These are phyloP conservation scores for Cladobotryum mycophilum DNA, from an alignment of 2,329 filamentous ascomycete species.

Conservation along the genomic window DNA sequence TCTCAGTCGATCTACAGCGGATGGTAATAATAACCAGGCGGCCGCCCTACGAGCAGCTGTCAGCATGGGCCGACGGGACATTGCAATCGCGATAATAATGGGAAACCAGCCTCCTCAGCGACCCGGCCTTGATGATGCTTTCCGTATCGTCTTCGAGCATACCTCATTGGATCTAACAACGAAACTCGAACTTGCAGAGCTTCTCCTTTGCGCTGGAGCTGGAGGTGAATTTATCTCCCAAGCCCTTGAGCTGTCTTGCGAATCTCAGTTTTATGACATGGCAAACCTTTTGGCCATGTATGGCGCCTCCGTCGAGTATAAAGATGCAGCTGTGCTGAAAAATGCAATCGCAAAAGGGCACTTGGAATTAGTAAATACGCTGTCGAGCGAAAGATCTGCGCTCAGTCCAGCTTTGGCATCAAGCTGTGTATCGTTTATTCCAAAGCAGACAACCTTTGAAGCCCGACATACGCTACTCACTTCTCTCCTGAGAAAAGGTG, in stretches of 20 bases:
- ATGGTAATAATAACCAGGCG: conserved; percentile 45
- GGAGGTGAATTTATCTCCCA: conserved; percentile 43
- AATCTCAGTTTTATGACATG: conserved; percentile 48
- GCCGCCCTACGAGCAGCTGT: conserved; percentile 48
- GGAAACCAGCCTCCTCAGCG: conserved; percentile 46
- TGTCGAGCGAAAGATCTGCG: conserved; percentile 39
- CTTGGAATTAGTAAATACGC: conserved; percentile 38
- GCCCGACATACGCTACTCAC: conserved; percentile 39
- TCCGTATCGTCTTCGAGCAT: conserved; percentile 41
- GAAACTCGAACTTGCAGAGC: conserved; percentile 47
- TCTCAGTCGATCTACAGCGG: conserved; percentile 46
- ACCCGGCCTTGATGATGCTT: conserved; percentile 43
- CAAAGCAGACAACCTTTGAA: conserved; percentile 39
- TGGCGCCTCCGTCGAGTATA: conserved; percentile 49
- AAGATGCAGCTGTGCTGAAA: conserved; percentile 44
- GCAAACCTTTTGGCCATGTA: conserved; percentile 46
- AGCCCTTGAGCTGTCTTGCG: conserved; percentile 43
- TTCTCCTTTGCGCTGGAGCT: conserved; percentile 53
- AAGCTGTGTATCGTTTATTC: conserved; percentile 43
- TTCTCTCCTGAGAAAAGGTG: conserved; percentile 45
- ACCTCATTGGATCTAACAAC: conserved; percentile 40
- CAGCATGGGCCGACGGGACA: conserved; percentile 43
- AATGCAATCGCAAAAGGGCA: conserved; percentile 40
- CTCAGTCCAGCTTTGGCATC: conserved; percentile 43
- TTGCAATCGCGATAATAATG: conserved; percentile 48